Evolutionary conservation across 2,329 filamentous ascomycete species (phyloP).

Genomic region (Calonectria crousiana): DNA sequence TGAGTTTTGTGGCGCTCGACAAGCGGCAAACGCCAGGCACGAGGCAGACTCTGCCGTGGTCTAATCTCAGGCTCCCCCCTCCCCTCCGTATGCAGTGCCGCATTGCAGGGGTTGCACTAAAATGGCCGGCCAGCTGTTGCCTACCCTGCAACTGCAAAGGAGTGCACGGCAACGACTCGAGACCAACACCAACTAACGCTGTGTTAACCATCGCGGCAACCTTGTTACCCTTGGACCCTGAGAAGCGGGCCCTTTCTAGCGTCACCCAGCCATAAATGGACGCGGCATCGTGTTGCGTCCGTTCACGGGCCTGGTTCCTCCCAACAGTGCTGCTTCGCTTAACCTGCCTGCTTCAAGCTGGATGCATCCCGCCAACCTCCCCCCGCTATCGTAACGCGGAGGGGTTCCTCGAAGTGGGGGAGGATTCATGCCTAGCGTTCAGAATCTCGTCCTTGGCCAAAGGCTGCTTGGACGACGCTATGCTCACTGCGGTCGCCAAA

Average conservation of each 20-base stretch:
- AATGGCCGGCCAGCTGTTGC: background rate
- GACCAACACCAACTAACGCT: background rate
- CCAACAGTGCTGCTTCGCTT: conserved; percentile 17
- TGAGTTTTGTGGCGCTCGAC: conserved; percentile 35
- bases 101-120: background rate
- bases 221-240: conserved; percentile 5
- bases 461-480: conserved; percentile 11
- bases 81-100: background rate
- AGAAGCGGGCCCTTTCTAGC: conserved; percentile 2
- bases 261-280: background rate
- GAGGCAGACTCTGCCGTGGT: conserved; percentile 26
- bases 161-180: background rate
- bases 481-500: conserved; percentile 12
- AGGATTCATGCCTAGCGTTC: background rate
- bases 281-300: background rate
- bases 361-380: conserved; percentile 1
- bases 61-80: conserved; percentile 17
- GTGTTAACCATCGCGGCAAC: background rate
- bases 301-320: background rate
- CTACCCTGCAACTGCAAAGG: background rate
- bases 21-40: conserved; percentile 19
- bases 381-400: background rate
- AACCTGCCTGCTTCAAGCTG: background rate
- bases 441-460: background rate
- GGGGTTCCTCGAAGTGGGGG: background rate